Base-by-base conservation (phyloP, 73 alveolate species). In the Paramecium bursaria region DNA sequence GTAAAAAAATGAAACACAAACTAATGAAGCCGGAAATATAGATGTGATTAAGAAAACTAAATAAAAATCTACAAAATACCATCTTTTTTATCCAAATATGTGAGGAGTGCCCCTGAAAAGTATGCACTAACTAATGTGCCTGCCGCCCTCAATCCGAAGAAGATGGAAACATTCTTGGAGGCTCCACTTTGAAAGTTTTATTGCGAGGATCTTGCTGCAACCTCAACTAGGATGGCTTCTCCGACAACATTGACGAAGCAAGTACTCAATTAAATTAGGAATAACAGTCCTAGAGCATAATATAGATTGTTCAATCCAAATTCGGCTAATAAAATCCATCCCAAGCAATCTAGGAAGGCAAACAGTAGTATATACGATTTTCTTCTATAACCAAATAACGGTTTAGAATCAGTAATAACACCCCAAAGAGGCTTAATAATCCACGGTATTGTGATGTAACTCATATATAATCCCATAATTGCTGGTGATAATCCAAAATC, bases 341-440 rank as follows among this genome's bases (percentile, higher is more conserved):
- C 92, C 19, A 87, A 11, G 46, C 91, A 79, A 31, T 90, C 88
- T n/a, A 93, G 19, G 3, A 88, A 46, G 2, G 98, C 95, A 55
- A 91, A 92, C 15, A 95, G 25, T 2, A 94, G 75, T 67, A 97
- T 74, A 86, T 97, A 95, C 13, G 97, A 73, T 61, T 90, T 88
- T 42, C 98, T 87, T 22, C 94, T 86, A 57, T 86, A 90, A 35
- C 98, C 98, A 51, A 79, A 91, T 44, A 97, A 75, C 1, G 98
- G 98, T 19, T 87, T 73, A 54, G 96, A 91, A 89, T 97, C 99
- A 47, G 97, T 90, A 15, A 95, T 89, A 85, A 97, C 90, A 9
- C 99, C 99, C 91, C 93, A 97, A 15, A 95, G 3, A 15, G 99
- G 98, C 73, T 97, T 97, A 17, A 97, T 80, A 33, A 95, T 90